Base-by-base conservation (phyloP, 2,329 filamentous ascomycete species). In the Parastagonospora nodorum region DNA sequence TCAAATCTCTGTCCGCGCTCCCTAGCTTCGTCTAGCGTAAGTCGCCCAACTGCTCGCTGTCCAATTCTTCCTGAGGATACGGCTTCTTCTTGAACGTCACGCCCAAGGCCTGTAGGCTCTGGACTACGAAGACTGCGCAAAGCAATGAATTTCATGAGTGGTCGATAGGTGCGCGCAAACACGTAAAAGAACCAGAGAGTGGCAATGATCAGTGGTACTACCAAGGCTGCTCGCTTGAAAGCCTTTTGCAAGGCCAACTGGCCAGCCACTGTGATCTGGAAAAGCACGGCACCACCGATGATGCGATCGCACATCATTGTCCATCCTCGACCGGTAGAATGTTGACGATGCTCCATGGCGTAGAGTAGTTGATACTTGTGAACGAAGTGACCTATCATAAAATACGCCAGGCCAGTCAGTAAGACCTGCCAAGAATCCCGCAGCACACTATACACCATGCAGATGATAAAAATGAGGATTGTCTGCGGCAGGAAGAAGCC, bases 351-450 rank as follows among this genome's bases (percentile, higher is more conserved):
- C 65, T 97, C 92, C 94, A 99, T 99, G 29, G 94, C 92, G 73
- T 99, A 99, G 4, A 99, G 81, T 4, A 99, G 80, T 77, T 99
- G 95, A 75, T 99, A 99, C 73, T 97, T 97, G 82, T 96, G 95
- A 29, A 90, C 89, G 68, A 93, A 93, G 71, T 90, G 89, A 15
- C 92, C 92, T 11, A 96, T 83, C 15, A 84, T 68, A 64, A 95
- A 96, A 74, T 95, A 99, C 10, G 90, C 78, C 42, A 93, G 77
- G 3, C 94, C 94, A 42, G 93, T 87, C 8, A 92, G 79, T 12
- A 96, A 83, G 10, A 97, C 88, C 45, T 89, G 80, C 77, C 88
- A 95, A 0, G 92, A 94, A 42, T 83, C 82, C 1, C 85, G 86
- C 10, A 97, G 80, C 14, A 96, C 87, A 67, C 90, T 95, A 79